Evolutionary conservation across 2,329 filamentous ascomycete species (phyloP).

Genomic region (Phaeosphaeria sp.): DNA sequence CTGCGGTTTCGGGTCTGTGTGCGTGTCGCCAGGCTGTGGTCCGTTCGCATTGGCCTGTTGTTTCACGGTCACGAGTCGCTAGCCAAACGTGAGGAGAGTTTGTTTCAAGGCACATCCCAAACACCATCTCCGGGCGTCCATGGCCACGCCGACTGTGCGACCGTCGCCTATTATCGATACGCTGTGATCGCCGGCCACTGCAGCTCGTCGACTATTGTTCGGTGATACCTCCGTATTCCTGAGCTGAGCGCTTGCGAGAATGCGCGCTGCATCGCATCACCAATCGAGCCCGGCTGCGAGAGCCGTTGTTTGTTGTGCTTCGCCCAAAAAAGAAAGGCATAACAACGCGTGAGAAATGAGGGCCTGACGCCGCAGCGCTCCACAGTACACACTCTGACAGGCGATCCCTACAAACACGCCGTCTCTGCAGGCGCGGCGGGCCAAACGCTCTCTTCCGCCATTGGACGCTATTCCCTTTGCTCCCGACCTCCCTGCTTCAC

Average conservation of each 20-base stretch:
- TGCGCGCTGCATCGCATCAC: constrained; percentile 3
- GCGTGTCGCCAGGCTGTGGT: constrained; percentile 17
- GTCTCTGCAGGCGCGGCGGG: constrained; percentile 16
- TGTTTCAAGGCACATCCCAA: constrained; percentile 32
- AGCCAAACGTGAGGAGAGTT: constrained; percentile 21
- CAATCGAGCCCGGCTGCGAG: constrained; percentile 4
- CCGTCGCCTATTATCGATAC: constrained; percentile 27
- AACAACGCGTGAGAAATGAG: constrained; percentile 50
- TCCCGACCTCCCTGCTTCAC: constrained; percentile 2
- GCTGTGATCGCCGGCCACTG: constrained; percentile 27
- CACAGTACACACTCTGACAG: constrained; percentile 31
- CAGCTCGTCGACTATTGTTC: constrained; percentile 27
- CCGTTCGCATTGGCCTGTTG: constrained; percentile 11
- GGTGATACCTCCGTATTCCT: constrained; percentile 19
- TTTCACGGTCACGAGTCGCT: constrained; percentile 28
- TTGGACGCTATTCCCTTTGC: constrained; percentile 17
- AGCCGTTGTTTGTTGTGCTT: constrained; percentile 34
- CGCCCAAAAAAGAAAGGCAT: constrained; percentile 24
- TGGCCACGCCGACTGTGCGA: constrained; percentile 28
- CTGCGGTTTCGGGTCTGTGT: constrained; percentile 1
- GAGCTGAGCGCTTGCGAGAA: neutral
- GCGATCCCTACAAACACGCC: constrained; percentile 32
- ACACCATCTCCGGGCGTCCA: constrained; percentile 19
- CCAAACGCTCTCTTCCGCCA: constrained; percentile 20
- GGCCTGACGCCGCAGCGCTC: neutral